Evolutionary conservation across 2,329 filamentous ascomycete genomes (phyloP).

Genomic region (Orbilia javanica): DNA sequence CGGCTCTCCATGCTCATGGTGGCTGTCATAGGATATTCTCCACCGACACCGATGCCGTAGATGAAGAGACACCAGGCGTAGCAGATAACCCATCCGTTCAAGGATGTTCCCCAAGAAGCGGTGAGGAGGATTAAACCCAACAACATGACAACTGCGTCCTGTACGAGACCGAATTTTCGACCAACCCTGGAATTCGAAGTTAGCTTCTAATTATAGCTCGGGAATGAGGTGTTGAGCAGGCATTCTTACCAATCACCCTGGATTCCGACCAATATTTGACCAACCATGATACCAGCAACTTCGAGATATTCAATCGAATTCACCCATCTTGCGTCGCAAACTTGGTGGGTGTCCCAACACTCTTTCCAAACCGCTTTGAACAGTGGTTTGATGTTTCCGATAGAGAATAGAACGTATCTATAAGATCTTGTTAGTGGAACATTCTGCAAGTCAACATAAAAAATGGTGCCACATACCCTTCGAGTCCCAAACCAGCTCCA

Average conservation of each 20-base stretch:
- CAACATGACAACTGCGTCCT: slow-evolving; percentile 95
- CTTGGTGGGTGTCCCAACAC: slow-evolving; percentile 79
- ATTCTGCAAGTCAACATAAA: not conserved
- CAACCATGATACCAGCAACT: slow-evolving; percentile 93
- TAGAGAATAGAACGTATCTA: slow-evolving; percentile 94
- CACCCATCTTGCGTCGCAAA: slow-evolving; percentile 84
- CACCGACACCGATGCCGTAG: slow-evolving; percentile 81
- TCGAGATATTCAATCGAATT: slow-evolving; percentile 90
- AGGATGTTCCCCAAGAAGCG: slow-evolving; percentile 85
- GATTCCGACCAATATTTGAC: slow-evolving; percentile 88
- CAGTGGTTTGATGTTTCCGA: slow-evolving; percentile 88
- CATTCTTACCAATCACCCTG: slow-evolving; percentile 73
- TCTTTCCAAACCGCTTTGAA: slow-evolving; percentile 79
- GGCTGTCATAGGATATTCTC: slow-evolving; percentile 96
- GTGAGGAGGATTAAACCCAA: slow-evolving; percentile 91
- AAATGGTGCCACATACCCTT: slow-evolving; percentile 72
- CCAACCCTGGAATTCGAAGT: slow-evolving; percentile 75
- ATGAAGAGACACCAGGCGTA: slow-evolving; percentile 96
- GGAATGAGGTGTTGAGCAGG: slow-evolving; percentile 11
- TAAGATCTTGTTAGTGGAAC: slow-evolving; percentile 22
- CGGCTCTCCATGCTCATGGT: slow-evolving; percentile 95
- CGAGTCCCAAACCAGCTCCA: slow-evolving; percentile 89
- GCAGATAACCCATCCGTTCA: slow-evolving; percentile 97
- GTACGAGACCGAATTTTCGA: slow-evolving; percentile 93
- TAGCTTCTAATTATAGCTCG: slow-evolving; percentile 70